Percentiles rank a stretch among this genome's conserved stretches.
phyloP scores from a whole-genome alignment of 352 stramenopile species.

The Globisporangium acanthophoron region DNA sequence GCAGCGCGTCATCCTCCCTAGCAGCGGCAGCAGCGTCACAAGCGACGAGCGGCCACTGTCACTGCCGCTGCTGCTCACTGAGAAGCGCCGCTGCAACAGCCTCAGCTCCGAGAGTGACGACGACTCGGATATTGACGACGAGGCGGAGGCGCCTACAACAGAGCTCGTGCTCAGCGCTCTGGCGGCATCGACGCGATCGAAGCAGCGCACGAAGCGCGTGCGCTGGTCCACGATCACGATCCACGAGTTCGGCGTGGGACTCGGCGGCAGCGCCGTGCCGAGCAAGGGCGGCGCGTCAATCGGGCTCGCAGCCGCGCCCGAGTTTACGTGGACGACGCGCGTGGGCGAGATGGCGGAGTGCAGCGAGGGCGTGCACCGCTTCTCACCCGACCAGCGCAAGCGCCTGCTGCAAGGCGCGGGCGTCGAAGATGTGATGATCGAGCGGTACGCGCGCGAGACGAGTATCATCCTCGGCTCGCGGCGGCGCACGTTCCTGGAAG shows the following conservation, averaged over 20 bases:
- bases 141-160: background rate
- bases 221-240: constrained; percentile 42
- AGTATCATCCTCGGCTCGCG: constrained; percentile 43
- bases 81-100: background rate
- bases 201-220: constrained; percentile 22
- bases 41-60: no score
- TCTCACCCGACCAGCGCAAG: constrained; percentile 30
- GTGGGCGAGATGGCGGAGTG: constrained; percentile 43
- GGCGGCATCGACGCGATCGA: constrained; percentile 4
- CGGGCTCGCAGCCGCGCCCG: constrained; percentile 28
- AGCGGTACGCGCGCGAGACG: constrained; percentile 34
- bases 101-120: background rate
- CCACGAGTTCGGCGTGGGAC: constrained; percentile 38
- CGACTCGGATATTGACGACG: background rate
- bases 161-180: background rate
- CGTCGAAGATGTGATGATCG: constrained; percentile 36
- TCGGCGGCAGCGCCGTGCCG: constrained; percentile 36
- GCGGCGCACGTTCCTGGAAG: constrained; percentile 23
- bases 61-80: background rate
- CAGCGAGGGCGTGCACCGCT: constrained; percentile 41
- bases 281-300: constrained; percentile 36
- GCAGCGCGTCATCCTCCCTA: background rate
- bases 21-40: no score
- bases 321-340: constrained; percentile 47
- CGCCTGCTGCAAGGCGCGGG: constrained; percentile 27